Evolutionary conservation across 2,329 filamentous ascomycete genomes (phyloP), one percentile per base, ranked within the genome.

Genomic region (Clonostachys solani): DNA sequence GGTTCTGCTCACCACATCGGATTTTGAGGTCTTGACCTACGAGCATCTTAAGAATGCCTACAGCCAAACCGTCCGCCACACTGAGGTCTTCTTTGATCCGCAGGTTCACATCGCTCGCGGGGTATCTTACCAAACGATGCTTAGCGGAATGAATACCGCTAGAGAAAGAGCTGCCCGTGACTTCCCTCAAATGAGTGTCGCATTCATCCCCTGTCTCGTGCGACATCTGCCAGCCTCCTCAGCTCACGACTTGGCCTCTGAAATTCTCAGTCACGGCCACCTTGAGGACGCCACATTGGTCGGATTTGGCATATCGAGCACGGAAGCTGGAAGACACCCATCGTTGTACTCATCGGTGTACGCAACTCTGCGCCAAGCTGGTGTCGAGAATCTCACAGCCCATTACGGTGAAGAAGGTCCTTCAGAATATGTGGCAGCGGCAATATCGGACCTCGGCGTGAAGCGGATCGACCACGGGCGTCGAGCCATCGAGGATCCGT

Each of bases 31-130:
- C 47, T 73, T 92, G 7, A 84, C 84, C 5, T 86, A 80, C 71
- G 77, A 78, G 52, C 91, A 91, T 66, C 86, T 90, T 60, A 56
- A 71, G 19, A 77, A 75, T 45, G 86, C 84, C 5, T 73, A 81
- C 17, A 63, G 68, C 2, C 79, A 88, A 53, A 81, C 81, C 40
- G 81, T 90, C 2, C 73, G 78, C 29, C 86, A 91, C 56, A 84
- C 83, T 10, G 87, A 91, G 61, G 75, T 89, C 44, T 91, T 89
- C 67, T 91, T 91, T 65, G 87, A 91, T 60, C 86, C 87, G 0
- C 87, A 91, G 60, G 85, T 83, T 0, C 87, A 91, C 63, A 76
- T 81, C 3, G 65, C 65, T 8, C 75, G 86, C 9, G 83, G 83
- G 5, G 66, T 91, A 5, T 52, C 72, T 2, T 83, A 86, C 56